Base-by-base conservation (phyloP, 208 protist species). In the Wallacemonas collosoma region DNA sequence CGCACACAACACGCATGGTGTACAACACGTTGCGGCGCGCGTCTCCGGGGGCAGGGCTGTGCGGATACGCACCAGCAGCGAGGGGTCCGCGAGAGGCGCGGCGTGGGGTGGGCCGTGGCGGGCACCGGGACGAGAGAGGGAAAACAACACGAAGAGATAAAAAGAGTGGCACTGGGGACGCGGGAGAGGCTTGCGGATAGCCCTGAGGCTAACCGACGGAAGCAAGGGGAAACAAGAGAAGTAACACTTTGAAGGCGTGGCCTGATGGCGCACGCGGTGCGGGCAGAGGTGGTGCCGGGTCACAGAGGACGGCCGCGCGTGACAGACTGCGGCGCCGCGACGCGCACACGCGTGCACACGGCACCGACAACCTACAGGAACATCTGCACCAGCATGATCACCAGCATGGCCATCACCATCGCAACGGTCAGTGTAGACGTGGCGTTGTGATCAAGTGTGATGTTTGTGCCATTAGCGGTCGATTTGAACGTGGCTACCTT, bases 381-480 rank as follows among this genome's bases (percentile, higher is more conserved):
- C 48, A 53, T 53, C 48, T 53, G 48, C 48, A 53, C 48, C 48
- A 53, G 48, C 48, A 53, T 53, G 48, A 53, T 53, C 48, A 53
- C 48, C 1, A 53, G 48, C 48, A 53, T n/a, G n/a, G n/a, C n/a
- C n/a, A n/a, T n/a, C n/a, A n/a, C n/a, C n/a, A n/a, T n/a, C n/a
- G n/a, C n/a, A n/a, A n/a, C n/a, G n/a, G n/a, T n/a, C n/a, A n/a
- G n/a, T n/a, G n/a, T n/a, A n/a, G n/a, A n/a, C n/a, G n/a, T n/a
- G n/a, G n/a, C n/a, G n/a, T n/a, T n/a, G n/a, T n/a, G n/a, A n/a
- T n/a, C n/a, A n/a, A n/a, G n/a, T n/a, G n/a, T n/a, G n/a, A n/a
- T n/a, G n/a, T n/a, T n/a, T n/a, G n/a, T n/a, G n/a, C n/a, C n/a
- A n/a, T n/a, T n/a, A n/a, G n/a, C n/a, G n/a, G n/a, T n/a, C n/a